Base-by-base conservation (phyloP, 768 basidiomycete genomes). In the Pulveroboletus frians region DNA sequence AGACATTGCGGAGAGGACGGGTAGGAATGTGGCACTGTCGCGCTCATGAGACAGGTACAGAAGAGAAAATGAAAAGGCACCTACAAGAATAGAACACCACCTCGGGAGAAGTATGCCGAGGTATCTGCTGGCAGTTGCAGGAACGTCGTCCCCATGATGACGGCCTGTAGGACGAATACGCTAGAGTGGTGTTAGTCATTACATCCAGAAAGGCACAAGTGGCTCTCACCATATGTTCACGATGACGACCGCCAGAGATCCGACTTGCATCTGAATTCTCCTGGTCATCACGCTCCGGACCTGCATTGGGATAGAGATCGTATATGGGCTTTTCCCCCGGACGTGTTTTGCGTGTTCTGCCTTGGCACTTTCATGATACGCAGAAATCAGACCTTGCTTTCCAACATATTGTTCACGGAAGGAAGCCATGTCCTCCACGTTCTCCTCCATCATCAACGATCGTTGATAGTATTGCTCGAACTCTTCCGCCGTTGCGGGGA, bases 51-150 rank as follows among this genome's bases (percentile, higher is more conserved):
- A 43, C 21, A 31, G 35, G 8, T 2, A 35, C 4, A n/a, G 0
- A 20, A 11, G 9, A 21, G 15, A 32, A 2, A 17, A 29, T 0
- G 4, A 0, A 37, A 0, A 18, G 31, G 4, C n/a, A 72, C 78
- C 29, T 54, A 84, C 78, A 92, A 88, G 77, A 90, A 91, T 15
- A 92, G 72, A 31, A 87, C 75, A 61, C 89, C 89, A n/a, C 89
- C 89, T 18, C 89, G 80, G 31, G 85, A 83, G n/a, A 48, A 68
- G 32, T 40, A 69, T 4, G 45, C 52, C 0, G 56, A 50, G 6
- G 78, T 77, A 26, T 59, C 66, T n/a, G 68, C 59, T 0, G 71
- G 61, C 26, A 77, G 55, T n/a, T 70, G 59, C 51, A 73, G 73
- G 68, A 78, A 80, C 32, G 76, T 69, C n/a, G 71, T 73, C 39